A percentile compares a stretch with the other conserved stretches of the same genome.
Evolutionary conservation across 352 stramenopile species (phyloP).

Genomic region (Pythium plurisporium): DNA sequence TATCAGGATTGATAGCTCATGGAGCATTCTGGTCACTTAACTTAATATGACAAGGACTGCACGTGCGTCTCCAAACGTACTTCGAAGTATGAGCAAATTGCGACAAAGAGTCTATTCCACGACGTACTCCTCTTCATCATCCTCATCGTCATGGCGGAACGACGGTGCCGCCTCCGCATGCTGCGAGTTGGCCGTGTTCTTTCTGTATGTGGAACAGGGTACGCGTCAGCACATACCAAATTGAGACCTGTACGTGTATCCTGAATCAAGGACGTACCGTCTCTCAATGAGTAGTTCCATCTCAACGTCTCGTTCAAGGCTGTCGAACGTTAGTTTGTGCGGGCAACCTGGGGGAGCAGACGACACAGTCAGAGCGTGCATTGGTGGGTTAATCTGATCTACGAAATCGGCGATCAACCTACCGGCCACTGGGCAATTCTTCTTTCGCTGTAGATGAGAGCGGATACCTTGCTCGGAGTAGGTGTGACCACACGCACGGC

Average conservation of each 20-base stretch:
- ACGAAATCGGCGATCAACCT: not conserved
- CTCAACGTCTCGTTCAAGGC: conserved; percentile 78
- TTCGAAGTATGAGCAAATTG: not conserved
- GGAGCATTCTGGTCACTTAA: conserved; percentile 12
- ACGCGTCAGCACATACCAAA: not conserved
- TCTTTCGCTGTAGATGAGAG: conserved; percentile 62
- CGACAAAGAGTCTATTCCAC: conserved; percentile 41
- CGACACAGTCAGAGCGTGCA: no score
- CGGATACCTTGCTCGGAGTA: conserved; percentile 80
- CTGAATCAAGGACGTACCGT: conserved; percentile 33
- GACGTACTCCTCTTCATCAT: conserved; percentile 66
- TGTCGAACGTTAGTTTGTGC: conserved; percentile 47
- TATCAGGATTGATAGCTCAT: conserved; percentile 50
- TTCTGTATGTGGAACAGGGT: conserved; percentile 11
- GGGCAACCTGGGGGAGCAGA: conserved; percentile 53
- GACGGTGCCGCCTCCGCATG: conserved; percentile 19
- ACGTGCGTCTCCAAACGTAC: not conserved
- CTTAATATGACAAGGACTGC: conserved; percentile 12
- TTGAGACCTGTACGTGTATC: not conserved
- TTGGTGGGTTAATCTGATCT: not conserved
- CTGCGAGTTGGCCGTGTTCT: conserved; percentile 30
- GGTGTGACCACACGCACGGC: conserved; percentile 66
- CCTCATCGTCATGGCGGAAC: conserved; percentile 34
- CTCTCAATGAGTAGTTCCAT: conserved; percentile 82
- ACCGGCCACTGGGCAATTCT: conserved; percentile 78